These are phyloP conservation scores for Biscogniauxia sp. DNA, from an alignment of 2,329 filamentous ascomycete genomes.

Conservation along the genomic window DNA sequence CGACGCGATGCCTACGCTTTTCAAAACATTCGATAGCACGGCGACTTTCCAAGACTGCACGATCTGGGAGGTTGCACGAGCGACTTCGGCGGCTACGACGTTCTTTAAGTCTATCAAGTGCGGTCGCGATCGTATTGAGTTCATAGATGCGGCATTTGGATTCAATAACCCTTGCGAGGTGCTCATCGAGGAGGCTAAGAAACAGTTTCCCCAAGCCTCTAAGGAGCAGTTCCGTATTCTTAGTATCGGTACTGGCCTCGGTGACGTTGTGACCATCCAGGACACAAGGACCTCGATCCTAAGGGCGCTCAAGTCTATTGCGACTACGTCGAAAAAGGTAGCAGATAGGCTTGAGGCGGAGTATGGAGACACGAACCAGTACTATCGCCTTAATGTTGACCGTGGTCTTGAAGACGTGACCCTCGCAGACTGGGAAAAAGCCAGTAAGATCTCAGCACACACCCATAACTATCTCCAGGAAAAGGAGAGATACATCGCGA, in stretches of 20 bases:
- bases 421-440: slow-evolving; percentile 27
- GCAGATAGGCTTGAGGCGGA: slow-evolving; percentile 10
- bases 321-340: slow-evolving; percentile 21
- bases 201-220: slow-evolving; percentile 17
- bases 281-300: slow-evolving; percentile 16
- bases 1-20: slow-evolving; percentile 24
- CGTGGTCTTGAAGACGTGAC: slow-evolving; percentile 26
- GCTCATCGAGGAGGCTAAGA: slow-evolving; percentile 28
- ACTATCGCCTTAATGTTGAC: slow-evolving; percentile 30
- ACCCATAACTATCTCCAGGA: slow-evolving; percentile 9
- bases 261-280: slow-evolving; percentile 17
- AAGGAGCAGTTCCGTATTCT: slow-evolving; percentile 15
- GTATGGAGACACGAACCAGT: slow-evolving; percentile 18
- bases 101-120: slow-evolving; percentile 32
- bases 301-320: slow-evolving; percentile 21
- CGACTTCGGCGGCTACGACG: slow-evolving; percentile 29
- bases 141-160: slow-evolving; percentile 31
- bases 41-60: slow-evolving; percentile 18
- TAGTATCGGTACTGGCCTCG: slow-evolving; percentile 29
- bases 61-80: slow-evolving; percentile 32
- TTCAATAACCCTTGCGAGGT: slow-evolving; percentile 34
- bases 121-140: slow-evolving; percentile 27
- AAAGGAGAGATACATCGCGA: not conserved
- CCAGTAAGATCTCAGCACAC: slow-evolving; percentile 10
- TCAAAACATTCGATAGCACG: slow-evolving; percentile 28